phyloP scores from a whole-genome alignment of 164 flowering plant species.

The Chimonanthus salicifolius region DNA sequence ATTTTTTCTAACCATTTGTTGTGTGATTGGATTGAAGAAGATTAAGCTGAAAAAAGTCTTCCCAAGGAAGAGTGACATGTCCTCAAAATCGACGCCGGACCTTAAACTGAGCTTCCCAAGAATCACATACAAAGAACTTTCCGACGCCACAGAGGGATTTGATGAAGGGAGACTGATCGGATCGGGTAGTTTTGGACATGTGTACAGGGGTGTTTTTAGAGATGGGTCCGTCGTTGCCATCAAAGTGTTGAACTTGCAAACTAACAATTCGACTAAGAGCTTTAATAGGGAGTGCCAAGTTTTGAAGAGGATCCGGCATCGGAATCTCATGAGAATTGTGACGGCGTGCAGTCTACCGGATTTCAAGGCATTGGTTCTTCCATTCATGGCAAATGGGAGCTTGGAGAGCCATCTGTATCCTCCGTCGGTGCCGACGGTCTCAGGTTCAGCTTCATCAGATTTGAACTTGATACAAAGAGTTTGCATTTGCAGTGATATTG shows the following conservation, averaged over 20 bases:
- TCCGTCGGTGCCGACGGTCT: slow-evolving; percentile 21
- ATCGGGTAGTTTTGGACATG: slow-evolving; percentile 24
- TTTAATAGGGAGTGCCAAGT: slow-evolving; percentile 26
- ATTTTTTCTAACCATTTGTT: slow-evolving; percentile 23
- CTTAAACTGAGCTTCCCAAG: slow-evolving; percentile 23
- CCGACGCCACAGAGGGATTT: slow-evolving; percentile 23
- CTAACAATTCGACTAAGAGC: slow-evolving; percentile 22
- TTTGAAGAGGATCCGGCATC: slow-evolving; percentile 24
- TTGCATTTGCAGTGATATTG: slow-evolving; percentile 25
- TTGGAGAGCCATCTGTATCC: slow-evolving; percentile 24
- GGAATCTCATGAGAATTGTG: slow-evolving; percentile 26
- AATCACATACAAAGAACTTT: slow-evolving; percentile 24
- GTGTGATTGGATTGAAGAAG: slow-evolving; percentile 22
- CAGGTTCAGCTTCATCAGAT: slow-evolving; percentile 24
- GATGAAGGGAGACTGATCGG: slow-evolving; percentile 22
- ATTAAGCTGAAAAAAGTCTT: slow-evolving; percentile 8
- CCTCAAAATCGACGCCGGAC: slow-evolving; percentile 21
- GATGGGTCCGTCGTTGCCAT: slow-evolving; percentile 20
- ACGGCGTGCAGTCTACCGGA: slow-evolving; percentile 28
- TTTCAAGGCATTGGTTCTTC: slow-evolving; percentile 29
- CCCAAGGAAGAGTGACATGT: slow-evolving; percentile 5
- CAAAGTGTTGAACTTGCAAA: slow-evolving; percentile 24
- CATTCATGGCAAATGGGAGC: slow-evolving; percentile 33
- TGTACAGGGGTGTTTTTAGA: slow-evolving; percentile 23
- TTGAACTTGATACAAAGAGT: slow-evolving; percentile 20